Percentiles rank a stretch among this genome's conserved stretches.
These are phyloP conservation scores for Trichoderma reesei DNA, from an alignment of 495 filamentous ascomycete species.

Conservation along the genomic window DNA sequence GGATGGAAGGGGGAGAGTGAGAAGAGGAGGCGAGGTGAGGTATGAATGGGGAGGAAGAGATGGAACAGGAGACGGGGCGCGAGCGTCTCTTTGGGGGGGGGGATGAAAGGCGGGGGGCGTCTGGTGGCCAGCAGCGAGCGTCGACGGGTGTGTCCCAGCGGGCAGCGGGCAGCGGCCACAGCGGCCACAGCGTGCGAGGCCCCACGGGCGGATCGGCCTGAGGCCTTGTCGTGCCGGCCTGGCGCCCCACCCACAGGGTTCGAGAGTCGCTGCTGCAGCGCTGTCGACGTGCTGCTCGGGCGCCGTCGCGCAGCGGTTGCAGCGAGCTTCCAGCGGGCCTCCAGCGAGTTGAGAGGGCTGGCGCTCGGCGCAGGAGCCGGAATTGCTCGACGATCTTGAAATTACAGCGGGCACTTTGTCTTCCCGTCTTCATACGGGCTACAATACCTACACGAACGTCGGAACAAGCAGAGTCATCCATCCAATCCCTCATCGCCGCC, in stretches of 20 bases:
- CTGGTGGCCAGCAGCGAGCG: too few species aligned
- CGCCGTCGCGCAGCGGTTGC: too few species aligned
- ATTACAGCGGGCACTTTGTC: too few species aligned
- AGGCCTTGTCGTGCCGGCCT: conserved; percentile 1
- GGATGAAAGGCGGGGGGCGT: conserved; percentile 1
- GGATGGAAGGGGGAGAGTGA: not conserved
- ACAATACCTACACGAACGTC: too few species aligned
- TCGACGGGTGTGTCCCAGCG: conserved; percentile 1
- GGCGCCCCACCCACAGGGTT: conserved; percentile 2
- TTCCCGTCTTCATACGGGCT: too few species aligned
- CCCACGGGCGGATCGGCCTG: conserved; percentile 8
- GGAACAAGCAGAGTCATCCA: too few species aligned
- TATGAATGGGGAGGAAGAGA: conserved; percentile 7
- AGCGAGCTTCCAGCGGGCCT: too few species aligned
- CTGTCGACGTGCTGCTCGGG: not conserved
- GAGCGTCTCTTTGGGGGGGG: conserved; percentile 3
- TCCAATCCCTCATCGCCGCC: too few species aligned
- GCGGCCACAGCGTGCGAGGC: not conserved
- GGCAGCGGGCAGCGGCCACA: conserved; percentile 1
- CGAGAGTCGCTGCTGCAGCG: not conserved
- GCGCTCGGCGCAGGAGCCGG: too few species aligned
- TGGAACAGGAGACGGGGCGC: conserved; percentile 9
- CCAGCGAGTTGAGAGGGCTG: too few species aligned
- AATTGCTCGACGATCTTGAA: too few species aligned
- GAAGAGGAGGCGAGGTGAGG: not conserved